Evolutionary conservation across 75 land plant species (phyloP), one percentile per base, ranked within the genome.

Genomic region (Cupressus sempervirens): DNA sequence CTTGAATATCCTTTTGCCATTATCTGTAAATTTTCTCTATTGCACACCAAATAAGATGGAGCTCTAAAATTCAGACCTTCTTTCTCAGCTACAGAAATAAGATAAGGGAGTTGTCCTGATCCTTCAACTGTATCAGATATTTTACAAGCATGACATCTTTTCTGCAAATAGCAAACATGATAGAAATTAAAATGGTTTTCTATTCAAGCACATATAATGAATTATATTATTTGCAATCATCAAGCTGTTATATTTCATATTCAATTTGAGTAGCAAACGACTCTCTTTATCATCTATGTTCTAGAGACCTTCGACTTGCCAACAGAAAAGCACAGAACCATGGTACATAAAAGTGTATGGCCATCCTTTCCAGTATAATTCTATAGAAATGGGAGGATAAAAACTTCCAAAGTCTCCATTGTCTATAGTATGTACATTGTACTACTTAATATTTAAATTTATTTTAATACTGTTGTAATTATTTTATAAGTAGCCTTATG

Each of bases 51-150:
- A 79, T 23, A 29, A 79, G 81, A 43, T 18, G 15, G 20, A 15
- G 30, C 46, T 43, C 50, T 79, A 43, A 41, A 45, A 79, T 79
- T 43, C 30, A 79, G 43, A 79, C 43, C 50, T 26, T 79, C 48
- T 79, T 43, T 40, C 81, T 79, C 81, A 23, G 81, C 81, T 36
- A 50, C 81, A 79, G 81, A 46, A 79, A 79, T 45, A 79, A 79
- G 81, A 79, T 41, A 79, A 43, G 81, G 81, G 11, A 79, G 81
- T 45, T 79, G 81, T 79, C 48, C 81, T 26, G 81, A 43, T 1
- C 81, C 81, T 43, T 79, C 81, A 7, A 41, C 50, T 79, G 29
- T 23, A 79, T 1, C 0, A 79, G 81, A 79, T 43, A 79, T n/a
- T 45, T 79, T 79, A 45, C 81, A 79, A 18, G 26, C 50, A 79